Evolutionary conservation across 106 monocot species (phyloP).

Genomic region (Dendrobium huoshanense): DNA sequence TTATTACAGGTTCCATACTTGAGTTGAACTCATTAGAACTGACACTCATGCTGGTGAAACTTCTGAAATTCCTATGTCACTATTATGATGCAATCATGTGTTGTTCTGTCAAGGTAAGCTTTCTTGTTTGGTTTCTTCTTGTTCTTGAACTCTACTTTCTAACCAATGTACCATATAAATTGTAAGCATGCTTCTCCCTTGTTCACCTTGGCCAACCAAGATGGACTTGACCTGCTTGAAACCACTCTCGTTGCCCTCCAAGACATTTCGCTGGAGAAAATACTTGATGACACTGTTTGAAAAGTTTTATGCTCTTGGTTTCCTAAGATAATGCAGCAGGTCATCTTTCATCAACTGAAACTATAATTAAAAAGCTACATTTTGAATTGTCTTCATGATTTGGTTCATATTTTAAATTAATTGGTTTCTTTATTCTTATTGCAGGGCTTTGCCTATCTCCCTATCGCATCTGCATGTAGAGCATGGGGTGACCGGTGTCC

Average conservation of each 20-base stretch:
- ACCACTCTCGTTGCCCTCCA: constrained; percentile 61
- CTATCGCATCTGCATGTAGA: constrained; percentile 59
- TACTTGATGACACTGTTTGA: constrained; percentile 53
- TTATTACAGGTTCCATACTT: constrained; percentile 53
- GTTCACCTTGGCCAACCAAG: constrained; percentile 65
- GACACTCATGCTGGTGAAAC: too few species aligned
- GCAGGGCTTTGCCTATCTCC: constrained; percentile 62
- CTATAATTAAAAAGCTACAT: neutral
- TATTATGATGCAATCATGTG: too few species aligned
- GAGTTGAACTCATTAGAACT: constrained; percentile 43
- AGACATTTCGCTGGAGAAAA: constrained; percentile 57
- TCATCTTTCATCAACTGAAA: neutral
- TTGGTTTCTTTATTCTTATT: neutral
- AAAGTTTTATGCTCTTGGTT: constrained; percentile 65
- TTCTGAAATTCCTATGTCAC: too few species aligned
- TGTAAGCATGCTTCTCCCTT: constrained; percentile 12
- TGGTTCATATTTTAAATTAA: neutral
- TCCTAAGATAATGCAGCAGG: constrained; percentile 90
- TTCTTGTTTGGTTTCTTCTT: too few species aligned
- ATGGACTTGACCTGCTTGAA: constrained; percentile 85
- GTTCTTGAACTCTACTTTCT: too few species aligned
- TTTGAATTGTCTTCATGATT: neutral
- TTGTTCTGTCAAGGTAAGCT: too few species aligned
- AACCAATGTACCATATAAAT: too few species aligned
- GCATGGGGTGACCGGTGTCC: constrained; percentile 79